Conservation (phyloP, 176 grass and related monocot species). For the Carex kokanica region DNA sequence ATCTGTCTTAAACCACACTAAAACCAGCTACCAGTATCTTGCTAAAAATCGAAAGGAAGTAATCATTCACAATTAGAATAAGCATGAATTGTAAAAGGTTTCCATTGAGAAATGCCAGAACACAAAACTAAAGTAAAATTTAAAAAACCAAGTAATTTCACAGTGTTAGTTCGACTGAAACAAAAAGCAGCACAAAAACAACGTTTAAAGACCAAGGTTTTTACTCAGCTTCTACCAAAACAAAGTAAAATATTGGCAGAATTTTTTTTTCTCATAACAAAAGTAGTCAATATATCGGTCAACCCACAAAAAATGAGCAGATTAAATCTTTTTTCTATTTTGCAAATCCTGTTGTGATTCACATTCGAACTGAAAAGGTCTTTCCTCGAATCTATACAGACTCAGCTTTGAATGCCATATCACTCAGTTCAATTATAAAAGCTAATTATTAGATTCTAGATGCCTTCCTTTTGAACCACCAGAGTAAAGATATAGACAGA, state of each 20-base stretch:
- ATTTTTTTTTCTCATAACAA: neutral
- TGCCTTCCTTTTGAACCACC: neutral
- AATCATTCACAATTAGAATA: neutral
- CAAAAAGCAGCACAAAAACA: neutral
- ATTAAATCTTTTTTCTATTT: neutral
- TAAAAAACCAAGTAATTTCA: neutral
- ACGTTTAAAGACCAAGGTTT: neutral
- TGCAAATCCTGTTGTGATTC: neutral
- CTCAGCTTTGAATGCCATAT: neutral
- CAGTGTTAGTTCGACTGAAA: neutral
- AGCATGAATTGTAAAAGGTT: neutral
- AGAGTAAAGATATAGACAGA: too few relatives aligned
- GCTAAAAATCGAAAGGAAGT: neutral
- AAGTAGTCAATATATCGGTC: neutral
- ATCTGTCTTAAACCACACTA: neutral
- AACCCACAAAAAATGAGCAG: neutral
- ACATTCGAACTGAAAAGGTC: conserved; percentile 11
- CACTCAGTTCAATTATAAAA: conserved; percentile 7
- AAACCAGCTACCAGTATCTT: neutral
- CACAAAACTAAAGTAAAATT: neutral
- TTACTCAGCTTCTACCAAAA: neutral
- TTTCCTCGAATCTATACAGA: conserved; percentile 5
- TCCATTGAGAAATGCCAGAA: conserved; percentile 3
- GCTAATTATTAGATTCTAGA: conserved; percentile 6
- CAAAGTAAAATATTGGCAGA: neutral